Evolutionary conservation across 176 grass and related monocot genomes (phyloP), one percentile per base, ranked within the genome.

Genomic region (Ensete ventricosum): DNA sequence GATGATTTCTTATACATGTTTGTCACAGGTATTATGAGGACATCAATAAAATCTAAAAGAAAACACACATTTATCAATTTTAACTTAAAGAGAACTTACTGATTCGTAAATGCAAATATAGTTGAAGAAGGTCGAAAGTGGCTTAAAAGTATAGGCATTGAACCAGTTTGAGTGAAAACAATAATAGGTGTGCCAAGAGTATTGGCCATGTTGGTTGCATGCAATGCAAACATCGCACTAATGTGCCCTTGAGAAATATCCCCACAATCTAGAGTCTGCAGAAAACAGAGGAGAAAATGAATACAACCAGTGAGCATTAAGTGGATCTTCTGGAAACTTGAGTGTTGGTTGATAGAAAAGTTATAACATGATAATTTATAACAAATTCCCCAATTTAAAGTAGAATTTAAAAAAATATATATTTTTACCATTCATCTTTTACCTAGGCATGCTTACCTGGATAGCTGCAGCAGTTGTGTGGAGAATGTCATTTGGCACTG

Each of bases 81-180:
- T 12, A 72, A 64, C 48, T 64, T 2, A 43, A 43, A 68, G n/a
- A 76, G 43, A 4, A 80, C 84, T 79, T 87, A 96, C 92, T 96
- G 82, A 59, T 96, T 92, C 62, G 89, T 92, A 81, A 96, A 96
- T 72, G 92, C 92, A 80, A 90, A 92, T 71, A 96, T 89, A 21
- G 87, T 87, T 75, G 82, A 92, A 2, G 78, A 86, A 26, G 92
- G 92, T 8, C 92, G 89, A 66, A 87, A 96, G 69, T 96, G 92
- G 87, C 92, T 96, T 49, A 96, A 77, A 65, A 92, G 89, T 49
- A 90, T 81, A 78, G 92, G 87, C 92, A 96, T 96, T 62, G 92
- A 96, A 51, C 92, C 89, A 19, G 87, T 92, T 72, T 82, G 92
- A 82, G 92, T 96, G 86, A 96, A 96, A 82, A 96, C 92, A 81